Evolutionary conservation across 192 early-diverging fungal genomes (phyloP).

Genomic region (Mortierella antarctica): DNA sequence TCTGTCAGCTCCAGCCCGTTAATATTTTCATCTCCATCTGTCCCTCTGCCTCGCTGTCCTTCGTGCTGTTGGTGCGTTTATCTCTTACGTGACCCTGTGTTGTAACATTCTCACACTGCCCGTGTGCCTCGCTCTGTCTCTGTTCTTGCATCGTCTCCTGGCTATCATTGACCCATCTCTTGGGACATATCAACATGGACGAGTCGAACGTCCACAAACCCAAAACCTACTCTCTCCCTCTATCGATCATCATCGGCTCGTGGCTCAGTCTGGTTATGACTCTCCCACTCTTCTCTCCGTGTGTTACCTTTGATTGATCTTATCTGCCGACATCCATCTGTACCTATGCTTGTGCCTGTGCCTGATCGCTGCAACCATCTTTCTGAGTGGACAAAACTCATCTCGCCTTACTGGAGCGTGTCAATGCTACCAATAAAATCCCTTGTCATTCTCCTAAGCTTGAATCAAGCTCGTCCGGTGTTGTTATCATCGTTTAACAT

Average conservation of each 20-base stretch:
- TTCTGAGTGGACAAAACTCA: too few species aligned
- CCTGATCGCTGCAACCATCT: not conserved
- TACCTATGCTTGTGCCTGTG: not conserved
- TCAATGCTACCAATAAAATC: too few species aligned
- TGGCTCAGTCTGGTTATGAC: too few species aligned
- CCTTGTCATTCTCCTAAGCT: too few species aligned
- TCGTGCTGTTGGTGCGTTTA: slow-evolving; percentile 5
- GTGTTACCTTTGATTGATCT: not conserved
- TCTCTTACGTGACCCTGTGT: not conserved
- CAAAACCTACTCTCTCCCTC: not conserved
- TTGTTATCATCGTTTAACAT: too few species aligned
- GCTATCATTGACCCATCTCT: not conserved
- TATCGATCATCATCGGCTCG: not conserved
- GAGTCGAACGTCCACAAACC: not conserved
- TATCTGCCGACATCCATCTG: slow-evolving; percentile 6
- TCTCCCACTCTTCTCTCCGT: not conserved
- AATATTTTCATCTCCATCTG: not conserved
- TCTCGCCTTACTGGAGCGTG: too few species aligned
- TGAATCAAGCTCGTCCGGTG: too few species aligned
- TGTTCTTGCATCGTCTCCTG: not conserved
- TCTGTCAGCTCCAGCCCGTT: not conserved
- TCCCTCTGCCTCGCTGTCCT: slow-evolving; percentile 1
- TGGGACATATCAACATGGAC: not conserved
- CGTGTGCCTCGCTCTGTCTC: not conserved
- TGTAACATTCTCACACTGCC: not conserved